Conservation (phyloP, 441 rosid species). For the Flueggea neowawraea region DNA sequence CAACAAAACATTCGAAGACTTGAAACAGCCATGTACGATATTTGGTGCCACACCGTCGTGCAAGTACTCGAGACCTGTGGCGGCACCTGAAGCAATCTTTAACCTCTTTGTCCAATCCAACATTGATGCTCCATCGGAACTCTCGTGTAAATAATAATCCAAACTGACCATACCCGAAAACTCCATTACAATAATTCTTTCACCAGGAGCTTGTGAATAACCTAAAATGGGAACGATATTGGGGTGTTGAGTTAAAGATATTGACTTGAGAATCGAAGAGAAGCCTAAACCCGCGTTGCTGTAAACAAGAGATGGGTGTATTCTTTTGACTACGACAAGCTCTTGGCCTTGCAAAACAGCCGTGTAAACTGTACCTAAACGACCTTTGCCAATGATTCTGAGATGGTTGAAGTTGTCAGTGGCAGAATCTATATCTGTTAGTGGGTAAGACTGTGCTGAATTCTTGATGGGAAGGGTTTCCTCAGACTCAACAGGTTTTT, state of each 20-base stretch:
- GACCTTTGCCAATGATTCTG: constrained; percentile 60
- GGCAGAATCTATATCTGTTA: constrained; percentile 63
- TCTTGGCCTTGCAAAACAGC: constrained; percentile 36
- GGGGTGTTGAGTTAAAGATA: constrained; percentile 65
- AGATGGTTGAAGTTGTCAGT: constrained; percentile 66
- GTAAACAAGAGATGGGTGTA: constrained; percentile 64
- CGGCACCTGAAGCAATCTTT: constrained; percentile 60
- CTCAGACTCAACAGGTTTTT: constrained; percentile 45
- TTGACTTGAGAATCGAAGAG: constrained; percentile 45
- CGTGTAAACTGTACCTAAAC: constrained; percentile 64
- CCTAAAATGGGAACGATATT: constrained; percentile 66
- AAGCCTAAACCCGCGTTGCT: constrained; percentile 73
- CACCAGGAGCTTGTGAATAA: constrained; percentile 79
- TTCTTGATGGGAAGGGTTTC: constrained; percentile 29
- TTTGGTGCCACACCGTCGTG: constrained; percentile 50
- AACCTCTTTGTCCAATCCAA: constrained; percentile 63
- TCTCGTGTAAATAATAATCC: constrained; percentile 48
- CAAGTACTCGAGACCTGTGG: constrained; percentile 66
- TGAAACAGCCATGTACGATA: constrained; percentile 60
- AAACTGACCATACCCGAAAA: constrained; percentile 46
- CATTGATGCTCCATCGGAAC: constrained; percentile 34
- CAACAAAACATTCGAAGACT: constrained; percentile 57
- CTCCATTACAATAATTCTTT: constrained; percentile 62
- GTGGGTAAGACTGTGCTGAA: constrained; percentile 35
- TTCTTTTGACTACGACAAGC: constrained; percentile 68